Evolutionary conservation across 805 yeast genomes (phyloP), one percentile per base, ranked within the genome.

Genomic region (Candida tammaniensis): DNA sequence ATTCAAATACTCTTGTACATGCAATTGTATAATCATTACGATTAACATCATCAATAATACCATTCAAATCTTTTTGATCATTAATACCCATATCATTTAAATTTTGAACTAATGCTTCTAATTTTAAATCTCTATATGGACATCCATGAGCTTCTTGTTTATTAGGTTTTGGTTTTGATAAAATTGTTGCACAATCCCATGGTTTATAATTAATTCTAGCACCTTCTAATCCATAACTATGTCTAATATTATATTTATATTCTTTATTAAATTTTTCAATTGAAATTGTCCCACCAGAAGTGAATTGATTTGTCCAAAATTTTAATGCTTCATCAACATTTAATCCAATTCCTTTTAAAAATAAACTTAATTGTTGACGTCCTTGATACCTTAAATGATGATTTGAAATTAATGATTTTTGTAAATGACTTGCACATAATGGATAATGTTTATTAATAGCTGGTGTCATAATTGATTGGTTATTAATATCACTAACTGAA

Each of bases 211-310:
- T 85, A 49, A 78, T 82, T 40, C 96, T 68, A 9, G 82, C 82
- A 47, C 98, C 99, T 61, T 86, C 96, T 38, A 86, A 67, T 31
- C 98, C 99, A 55, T 91, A 93, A 42, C 73, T 75, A 59, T 93
- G 97, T 40, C 95, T 74, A 51, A 93, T 77, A 49, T 85, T 86
- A 68, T 93, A 93, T 41, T 77, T 72, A 66, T 91, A 89, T 52
- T 91, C 95, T 60, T 88, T 89, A 57, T 82, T 78, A 61, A 89
- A 88, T 48, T 78, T 77, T 35, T 87, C 96, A 35, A 77, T 55
- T 4, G 80, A 72, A 60, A 82, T 72, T 5, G 51, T 55, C 9
- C 72, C 72, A 4, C 58, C 47, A 35, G 64, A 59, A 4, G 87
- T 73, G 59, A 91, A 91, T 43, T 82, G 82, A 34, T 61, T 63